Base-by-base conservation (phyloP, 2,329 filamentous ascomycete species). In the Aciculosporium take region DNA sequence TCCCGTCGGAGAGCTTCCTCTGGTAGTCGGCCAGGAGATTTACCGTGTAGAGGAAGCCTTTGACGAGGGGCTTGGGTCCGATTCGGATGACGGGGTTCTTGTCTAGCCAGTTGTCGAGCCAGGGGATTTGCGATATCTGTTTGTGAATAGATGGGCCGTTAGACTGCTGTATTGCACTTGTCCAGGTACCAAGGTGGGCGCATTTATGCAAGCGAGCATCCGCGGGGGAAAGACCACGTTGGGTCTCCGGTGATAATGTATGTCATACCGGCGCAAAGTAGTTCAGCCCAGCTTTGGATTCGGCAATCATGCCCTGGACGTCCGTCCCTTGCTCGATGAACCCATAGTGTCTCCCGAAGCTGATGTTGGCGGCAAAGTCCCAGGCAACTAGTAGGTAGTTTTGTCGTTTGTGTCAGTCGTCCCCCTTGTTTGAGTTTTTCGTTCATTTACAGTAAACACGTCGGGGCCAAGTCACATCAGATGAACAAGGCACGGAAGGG, bases 311-410 rank as follows among this genome's bases (percentile, higher is more conserved):
- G 7, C 55, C 55, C 20, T 59, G 56, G 40, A 63, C 49, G 44
- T 69, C 65, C 2, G 48, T 42, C 2, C 58, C 54, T 6, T 54
- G 48, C 20, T 65, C 50, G 39, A 67, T 51, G 46, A 66, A 68
- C 3, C 65, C 63, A 39, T 66, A 63, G 39, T 56, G 56, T 8
- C 54, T 52, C 17, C 63, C 58, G 35, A 65, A 67, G 18, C 56
- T 60, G 17, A 65, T 46, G 24, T 58, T 56, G 15, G 64, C 61
- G 15, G 65, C 54, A n/a, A 65, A 56, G 41, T 68, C 64, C 54
- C 62, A 66, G 4, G 63, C 44, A 15, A 45, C 55, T 56, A 24
- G 18, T 12, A n/a, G 15, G 12, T 24, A 24, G 3, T 7, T 21
- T 21, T 13, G n/a, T 24, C 3, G 24, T 36, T 9, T 38, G 6